A percentile compares a stretch with the other conserved stretches of the same genome.
Evolutionary conservation across 306 rosid genomes (phyloP).

Genomic region (Abrus precatorius): DNA sequence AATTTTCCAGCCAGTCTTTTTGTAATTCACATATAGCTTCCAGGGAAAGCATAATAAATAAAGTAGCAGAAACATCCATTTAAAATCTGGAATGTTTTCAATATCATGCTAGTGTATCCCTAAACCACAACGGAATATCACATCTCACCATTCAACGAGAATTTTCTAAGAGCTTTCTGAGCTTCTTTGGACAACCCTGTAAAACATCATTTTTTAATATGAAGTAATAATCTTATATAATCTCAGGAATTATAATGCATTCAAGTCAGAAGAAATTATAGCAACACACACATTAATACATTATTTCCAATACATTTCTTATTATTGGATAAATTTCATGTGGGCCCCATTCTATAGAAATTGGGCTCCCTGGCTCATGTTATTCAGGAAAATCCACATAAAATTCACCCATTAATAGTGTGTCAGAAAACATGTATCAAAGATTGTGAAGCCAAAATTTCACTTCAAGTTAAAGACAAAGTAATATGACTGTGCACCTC

Average conservation of each 20-base stretch:
- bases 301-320: neutral
- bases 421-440: neutral
- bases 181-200: conserved; percentile 86
- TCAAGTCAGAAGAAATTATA: conserved; percentile 25
- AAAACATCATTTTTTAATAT: conserved; percentile 38
- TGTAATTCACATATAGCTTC: conserved; percentile 35
- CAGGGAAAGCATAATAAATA: conserved; percentile 26
- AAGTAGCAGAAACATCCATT: conserved; percentile 29
- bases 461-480: conserved; percentile 27
- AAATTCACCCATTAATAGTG: neutral
- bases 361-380: neutral
- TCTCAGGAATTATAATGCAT: conserved; percentile 33
- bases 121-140: conserved; percentile 45
- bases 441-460: neutral
- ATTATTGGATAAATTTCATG: conserved; percentile 9
- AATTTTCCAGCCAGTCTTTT: conserved; percentile 9
- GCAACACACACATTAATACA: neutral
- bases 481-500: conserved; percentile 64
- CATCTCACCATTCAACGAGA: conserved; percentile 73
- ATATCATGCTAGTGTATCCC: conserved; percentile 19
- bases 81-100: conserved; percentile 31
- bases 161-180: conserved; percentile 81
- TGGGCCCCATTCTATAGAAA: neutral
- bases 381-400: neutral
- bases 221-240: conserved; percentile 35